A percentile compares a stretch with the other conserved stretches of the same genome.
Evolutionary conservation across 2,329 filamentous ascomycete species (phyloP).

Genomic region (Trichoderma polysporum): DNA sequence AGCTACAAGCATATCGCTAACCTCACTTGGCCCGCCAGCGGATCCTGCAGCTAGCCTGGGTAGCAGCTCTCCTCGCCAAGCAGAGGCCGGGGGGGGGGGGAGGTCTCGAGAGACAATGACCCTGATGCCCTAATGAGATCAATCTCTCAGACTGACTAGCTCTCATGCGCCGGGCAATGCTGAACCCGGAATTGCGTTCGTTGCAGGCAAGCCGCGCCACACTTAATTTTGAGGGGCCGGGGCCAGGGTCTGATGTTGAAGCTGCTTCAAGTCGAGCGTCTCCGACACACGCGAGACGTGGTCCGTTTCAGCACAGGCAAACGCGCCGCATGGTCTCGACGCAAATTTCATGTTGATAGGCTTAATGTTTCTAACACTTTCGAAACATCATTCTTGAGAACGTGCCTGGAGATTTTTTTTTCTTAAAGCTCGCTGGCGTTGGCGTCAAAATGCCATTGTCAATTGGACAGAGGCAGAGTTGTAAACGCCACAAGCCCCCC

Average conservation of each 20-base stretch:
- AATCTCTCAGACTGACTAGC: constrained; percentile 6
- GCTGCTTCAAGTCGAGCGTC: constrained; percentile 31
- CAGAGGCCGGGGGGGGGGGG: background rate
- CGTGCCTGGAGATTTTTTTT: background rate
- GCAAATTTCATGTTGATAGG: background rate
- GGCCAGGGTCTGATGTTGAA: constrained; percentile 17
- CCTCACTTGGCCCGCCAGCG: background rate
- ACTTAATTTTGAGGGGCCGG: constrained; percentile 10
- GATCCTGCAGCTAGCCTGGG: background rate
- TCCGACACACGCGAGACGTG: constrained; percentile 36
- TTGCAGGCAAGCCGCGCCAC: constrained; percentile 17
- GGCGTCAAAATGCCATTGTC: constrained; percentile 6
- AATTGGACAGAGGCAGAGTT: background rate
- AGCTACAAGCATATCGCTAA: background rate
- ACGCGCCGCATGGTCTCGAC: constrained; percentile 14
- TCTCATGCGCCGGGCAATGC: constrained; percentile 6
- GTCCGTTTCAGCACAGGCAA: constrained; percentile 32
- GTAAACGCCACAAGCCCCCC: constrained; percentile 10
- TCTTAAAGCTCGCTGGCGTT: background rate
- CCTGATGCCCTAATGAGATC: background rate
- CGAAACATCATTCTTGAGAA: background rate
- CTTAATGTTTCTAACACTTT: background rate
- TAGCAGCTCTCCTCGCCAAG: constrained; percentile 1
- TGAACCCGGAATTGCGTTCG: constrained; percentile 14
- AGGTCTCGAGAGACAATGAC: background rate